These are phyloP conservation scores for Acanthamoeba triangularis DNA, from an alignment of 208 protist genomes.

Conservation along the genomic window DNA sequence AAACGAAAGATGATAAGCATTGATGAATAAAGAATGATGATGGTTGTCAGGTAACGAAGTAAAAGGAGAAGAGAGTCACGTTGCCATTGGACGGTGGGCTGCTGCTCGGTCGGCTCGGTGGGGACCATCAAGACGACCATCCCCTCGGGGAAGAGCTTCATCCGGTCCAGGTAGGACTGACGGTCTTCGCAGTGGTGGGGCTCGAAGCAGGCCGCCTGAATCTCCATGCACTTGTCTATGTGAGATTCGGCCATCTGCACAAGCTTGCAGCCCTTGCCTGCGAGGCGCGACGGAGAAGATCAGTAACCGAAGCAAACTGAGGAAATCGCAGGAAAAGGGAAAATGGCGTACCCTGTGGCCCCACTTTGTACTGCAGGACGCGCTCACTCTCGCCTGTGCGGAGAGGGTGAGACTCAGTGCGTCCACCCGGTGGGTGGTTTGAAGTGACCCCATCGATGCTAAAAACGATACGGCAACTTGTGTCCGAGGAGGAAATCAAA, in stretches of 20 bases:
- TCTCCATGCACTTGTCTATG: slow-evolving; percentile 60
- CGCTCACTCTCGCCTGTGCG: background rate
- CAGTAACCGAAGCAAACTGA: background rate
- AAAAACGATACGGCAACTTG: slow-evolving; percentile 73
- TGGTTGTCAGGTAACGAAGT: background rate
- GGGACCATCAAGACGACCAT: slow-evolving; percentile 61
- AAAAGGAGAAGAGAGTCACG: background rate
- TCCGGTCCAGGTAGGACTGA: slow-evolving; percentile 43
- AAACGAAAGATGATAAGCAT: background rate
- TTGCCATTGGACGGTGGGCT: slow-evolving; percentile 47
- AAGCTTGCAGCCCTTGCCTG: slow-evolving; percentile 68
- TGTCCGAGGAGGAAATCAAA: slow-evolving; percentile 64
- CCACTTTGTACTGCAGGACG: slow-evolving; percentile 63
- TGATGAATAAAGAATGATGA: background rate
- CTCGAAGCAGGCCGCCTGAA: slow-evolving; percentile 60
- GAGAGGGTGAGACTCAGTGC: slow-evolving; percentile 5
- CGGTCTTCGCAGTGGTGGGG: slow-evolving; percentile 51
- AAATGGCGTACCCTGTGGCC: slow-evolving; percentile 16
- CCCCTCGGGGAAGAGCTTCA: slow-evolving; percentile 55
- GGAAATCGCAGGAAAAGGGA: background rate
- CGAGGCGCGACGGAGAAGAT: background rate
- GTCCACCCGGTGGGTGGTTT: background rate
- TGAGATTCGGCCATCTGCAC: slow-evolving; percentile 65
- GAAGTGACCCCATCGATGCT: slow-evolving; percentile 27
- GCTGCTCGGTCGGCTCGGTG: slow-evolving; percentile 34